Base-by-base conservation (phyloP, 2,329 filamentous ascomycete genomes). In the Exophiala sp. region DNA sequence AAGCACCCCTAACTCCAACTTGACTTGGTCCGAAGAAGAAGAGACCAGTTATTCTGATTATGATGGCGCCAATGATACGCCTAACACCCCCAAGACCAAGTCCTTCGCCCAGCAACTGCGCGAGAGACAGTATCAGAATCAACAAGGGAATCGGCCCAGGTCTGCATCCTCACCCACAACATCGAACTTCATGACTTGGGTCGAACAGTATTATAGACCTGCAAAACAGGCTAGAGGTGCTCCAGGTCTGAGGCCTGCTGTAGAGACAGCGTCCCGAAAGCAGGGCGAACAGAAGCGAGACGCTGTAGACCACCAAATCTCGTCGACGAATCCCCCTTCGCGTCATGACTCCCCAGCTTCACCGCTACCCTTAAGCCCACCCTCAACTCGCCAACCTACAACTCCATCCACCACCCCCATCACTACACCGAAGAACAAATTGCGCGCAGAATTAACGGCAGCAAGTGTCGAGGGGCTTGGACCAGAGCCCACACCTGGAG, bases 101-200 rank as follows among this genome's bases (percentile, higher is more conserved):
- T 58, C 53, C 21, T 57, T 50, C 23, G 59, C 59, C 9, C 59
- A 60, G 40, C 50, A 52, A 34, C 54, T 56, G 39, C 50, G 59
- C 18, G 59, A 61, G 27, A 30, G 35, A 30, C 57, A 54, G 7
- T 61, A 61, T 40, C 30, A 32, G 14, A 34, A 43, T 2, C 30
- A 43, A 8, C 44, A 38, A 5, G 38, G 3, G 6, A 19, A 13
- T n/a, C 38, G 48, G 22, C 48, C 2, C 2, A 35, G n/a, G 18
- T 35, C 39, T n/a, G 27, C 23, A 14, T 43, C 40, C 3, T 43
- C 40, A 16, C 40, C 40, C 13, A 23, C 38, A 22, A 41, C 34
- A 13, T 34, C 30, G 14, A 16, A 21, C 7, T 30, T 19, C 21
- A 29, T 43, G 41, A 43, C 22, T 14, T 43, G 22, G 41, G 24